Conservation (phyloP, 2,329 filamentous ascomycete genomes). For the Aspergillus sp. region DNA sequence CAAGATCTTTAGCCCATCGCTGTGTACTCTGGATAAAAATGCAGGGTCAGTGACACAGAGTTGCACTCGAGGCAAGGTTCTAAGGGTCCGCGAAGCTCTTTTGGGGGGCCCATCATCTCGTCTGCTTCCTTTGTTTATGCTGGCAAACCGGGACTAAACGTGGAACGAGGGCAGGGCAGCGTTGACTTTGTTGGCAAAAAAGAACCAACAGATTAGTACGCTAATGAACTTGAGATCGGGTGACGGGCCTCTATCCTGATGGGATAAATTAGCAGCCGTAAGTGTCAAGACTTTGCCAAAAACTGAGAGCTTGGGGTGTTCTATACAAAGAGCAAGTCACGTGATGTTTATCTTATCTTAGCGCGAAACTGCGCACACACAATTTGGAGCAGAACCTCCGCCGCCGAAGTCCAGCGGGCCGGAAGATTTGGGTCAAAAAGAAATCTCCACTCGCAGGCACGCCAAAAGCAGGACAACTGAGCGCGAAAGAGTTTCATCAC, state of each 20-base stretch:
- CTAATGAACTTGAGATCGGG: not conserved
- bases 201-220: not conserved
- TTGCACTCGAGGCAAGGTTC: not conserved
- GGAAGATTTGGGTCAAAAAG: constrained; percentile 38
- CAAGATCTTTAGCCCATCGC: not conserved
- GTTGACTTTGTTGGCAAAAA: not conserved
- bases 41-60: not conserved
- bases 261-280: not conserved
- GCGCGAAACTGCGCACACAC: constrained; percentile 53
- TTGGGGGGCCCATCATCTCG: not conserved
- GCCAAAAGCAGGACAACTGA: constrained; percentile 27
- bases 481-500: constrained; percentile 18
- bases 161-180: not conserved
- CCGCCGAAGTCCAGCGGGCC: constrained; percentile 27
- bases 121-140: not conserved
- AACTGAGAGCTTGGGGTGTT: not conserved
- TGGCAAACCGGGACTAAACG: not conserved
- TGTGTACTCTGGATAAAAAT: not conserved
- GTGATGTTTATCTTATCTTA: constrained; percentile 52
- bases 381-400: constrained; percentile 38
- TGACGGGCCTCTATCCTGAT: not conserved
- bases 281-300: not conserved
- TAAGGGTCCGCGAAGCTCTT: not conserved
- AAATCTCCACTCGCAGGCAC: constrained; percentile 36
- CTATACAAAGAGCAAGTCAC: not conserved